Evolutionary conservation across 768 basidiomycete genomes (phyloP).

Genomic region (Pleurotus eryngii): DNA sequence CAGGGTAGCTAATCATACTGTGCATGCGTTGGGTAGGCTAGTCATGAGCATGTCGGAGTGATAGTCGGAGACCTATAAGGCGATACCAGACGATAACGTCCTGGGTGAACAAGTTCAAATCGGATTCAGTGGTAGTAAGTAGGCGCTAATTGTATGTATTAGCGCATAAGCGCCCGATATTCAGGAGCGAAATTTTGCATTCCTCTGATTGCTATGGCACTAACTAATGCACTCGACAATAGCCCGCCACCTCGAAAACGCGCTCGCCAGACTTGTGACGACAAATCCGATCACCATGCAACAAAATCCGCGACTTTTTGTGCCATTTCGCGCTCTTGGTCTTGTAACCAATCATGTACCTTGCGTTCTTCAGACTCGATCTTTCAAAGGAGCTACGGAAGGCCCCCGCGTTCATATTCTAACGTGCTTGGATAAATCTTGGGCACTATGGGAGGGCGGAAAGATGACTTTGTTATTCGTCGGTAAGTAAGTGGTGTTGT

Average conservation of each 20-base stretch:
- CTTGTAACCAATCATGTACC: conserved; percentile 89
- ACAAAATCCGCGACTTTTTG: conserved; percentile 63
- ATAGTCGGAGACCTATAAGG: no score
- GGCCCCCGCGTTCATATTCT: conserved; percentile 82
- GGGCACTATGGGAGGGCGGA: conserved; percentile 96
- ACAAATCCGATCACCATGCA: conserved; percentile 10
- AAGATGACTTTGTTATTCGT: conserved; percentile 93
- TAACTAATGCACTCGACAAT: conserved; percentile 13
- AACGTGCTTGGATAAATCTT: conserved; percentile 84
- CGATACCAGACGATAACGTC: no score
- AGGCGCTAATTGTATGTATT: no score
- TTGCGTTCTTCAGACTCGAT: conserved; percentile 81
- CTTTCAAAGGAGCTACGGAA: conserved; percentile 79
- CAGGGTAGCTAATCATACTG: no score
- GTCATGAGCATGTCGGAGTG: no score
- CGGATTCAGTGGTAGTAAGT: no score
- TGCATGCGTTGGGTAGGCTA: no score
- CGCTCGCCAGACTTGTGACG: conserved; percentile 33
- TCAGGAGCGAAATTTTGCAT: conserved; percentile 6
- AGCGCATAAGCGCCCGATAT: not conserved
- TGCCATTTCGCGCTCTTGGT: conserved; percentile 94
- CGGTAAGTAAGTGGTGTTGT: conserved; percentile 53
- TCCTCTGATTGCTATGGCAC: conserved; percentile 4
- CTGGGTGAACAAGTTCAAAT: no score
- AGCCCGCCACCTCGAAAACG: conserved; percentile 50